Base-by-base conservation (phyloP, 2,329 filamentous ascomycete genomes). In the Cephalotrichum gorgonifer region DNA sequence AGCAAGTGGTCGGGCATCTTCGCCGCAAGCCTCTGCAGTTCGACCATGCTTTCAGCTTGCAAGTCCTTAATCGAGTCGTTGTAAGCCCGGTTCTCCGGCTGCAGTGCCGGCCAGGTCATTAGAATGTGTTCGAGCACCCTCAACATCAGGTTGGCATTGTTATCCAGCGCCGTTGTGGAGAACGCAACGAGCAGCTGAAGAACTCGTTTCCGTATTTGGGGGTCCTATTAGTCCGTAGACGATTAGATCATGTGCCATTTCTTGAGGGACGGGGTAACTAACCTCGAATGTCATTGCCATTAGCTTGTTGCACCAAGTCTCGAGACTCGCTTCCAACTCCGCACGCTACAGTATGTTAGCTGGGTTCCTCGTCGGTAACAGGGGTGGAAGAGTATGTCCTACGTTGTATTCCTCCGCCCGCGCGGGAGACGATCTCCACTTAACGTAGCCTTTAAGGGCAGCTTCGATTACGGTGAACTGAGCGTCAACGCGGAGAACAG, bases 1-100 rank as follows among this genome's bases (percentile, higher is more conserved):
- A 93, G 75, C 53, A 98, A 81, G 60, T 95, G 85, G 62, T 97
- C 87, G 0, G 93, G 85, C 75, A 96, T 95, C 58, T 89, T 88
- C 53, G 87, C 82, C 6, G 91, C 91, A 38, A 98, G 73, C 50
- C 90, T 80, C 58, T 95, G 89, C 51, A 97, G 74, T 64, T 98
- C 91, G 50, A 88, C 76, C 64, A 89, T 88, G 57, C 88, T 86
- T 59, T 94, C 80, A 3, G 78, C 79, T 61, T 96, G 89, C 15
- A 98, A 74, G 51, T 94, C 88, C 60, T 90, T 93, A 31, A 96
- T 86, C 1, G 90, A 84, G 54, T 97, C 93, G 14, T 86, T 89
- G 63, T 90, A 95, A 3, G 80, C 71, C 38, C 78, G 75, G 57
- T 85, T 79, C 42, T 85, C 79, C 2, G 85, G 81, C 49, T 86